Evolutionary conservation across 768 basidiomycete genomes (phyloP).

Genomic region (Kockovaella imperatae): DNA sequence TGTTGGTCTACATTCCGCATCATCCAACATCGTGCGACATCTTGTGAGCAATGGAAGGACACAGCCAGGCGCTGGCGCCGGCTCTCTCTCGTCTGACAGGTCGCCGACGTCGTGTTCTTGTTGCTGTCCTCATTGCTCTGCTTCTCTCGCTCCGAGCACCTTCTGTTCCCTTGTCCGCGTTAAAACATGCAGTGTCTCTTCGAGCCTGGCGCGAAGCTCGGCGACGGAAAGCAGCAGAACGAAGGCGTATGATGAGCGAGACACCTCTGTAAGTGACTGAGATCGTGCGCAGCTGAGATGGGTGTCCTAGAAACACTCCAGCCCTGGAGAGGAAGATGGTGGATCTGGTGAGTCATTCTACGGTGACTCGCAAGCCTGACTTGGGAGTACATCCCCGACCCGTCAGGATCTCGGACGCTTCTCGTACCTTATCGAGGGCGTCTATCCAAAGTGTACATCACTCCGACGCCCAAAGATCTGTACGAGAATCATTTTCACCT

Average conservation of each 20-base stretch:
- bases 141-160: conserved; percentile 18
- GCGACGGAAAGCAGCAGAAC: conserved; percentile 18
- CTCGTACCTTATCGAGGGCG: conserved; percentile 60
- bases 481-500: conserved; percentile 53
- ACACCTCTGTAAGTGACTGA: conserved; percentile 44
- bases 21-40: too few relatives aligned
- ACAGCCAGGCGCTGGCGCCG: too few relatives aligned
- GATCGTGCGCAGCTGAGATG: neutral
- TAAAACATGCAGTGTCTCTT: conserved; percentile 7
- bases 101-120: conserved; percentile 12
- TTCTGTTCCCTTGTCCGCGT: neutral
- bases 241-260: conserved; percentile 42
- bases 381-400: conserved; percentile 56
- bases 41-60: too few relatives aligned
- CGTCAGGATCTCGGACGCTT: conserved; percentile 58
- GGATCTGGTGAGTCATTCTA: conserved; percentile 32
- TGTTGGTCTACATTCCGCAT: too few relatives aligned
- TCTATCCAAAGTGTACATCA: conserved; percentile 54
- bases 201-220: conserved; percentile 24
- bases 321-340: conserved; percentile 45
- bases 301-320: conserved; percentile 33
- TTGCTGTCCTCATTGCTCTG: conserved; percentile 16
- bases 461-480: conserved; percentile 51
- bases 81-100: neutral
- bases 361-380: neutral